Percentiles rank a stretch among this genome's conserved stretches.
Evolutionary conservation across 352 stramenopile species (phyloP).

Genomic region (Phytopythium sindhum): DNA sequence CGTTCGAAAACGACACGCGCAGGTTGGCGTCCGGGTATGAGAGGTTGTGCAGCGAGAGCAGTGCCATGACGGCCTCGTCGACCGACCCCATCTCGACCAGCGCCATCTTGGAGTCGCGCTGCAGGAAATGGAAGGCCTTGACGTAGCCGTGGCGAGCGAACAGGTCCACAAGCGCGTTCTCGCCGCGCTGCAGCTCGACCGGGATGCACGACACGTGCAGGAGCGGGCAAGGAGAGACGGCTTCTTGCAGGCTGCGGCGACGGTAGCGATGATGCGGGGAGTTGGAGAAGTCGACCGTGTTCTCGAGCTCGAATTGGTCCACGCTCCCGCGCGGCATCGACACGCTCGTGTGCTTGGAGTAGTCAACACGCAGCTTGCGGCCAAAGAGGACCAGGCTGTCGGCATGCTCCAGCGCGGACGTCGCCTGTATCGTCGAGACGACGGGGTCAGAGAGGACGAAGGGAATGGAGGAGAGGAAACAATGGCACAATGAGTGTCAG

Average conservation of each 20-base stretch:
- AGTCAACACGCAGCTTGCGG: conserved; percentile 81
- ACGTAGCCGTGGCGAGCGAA: conserved; percentile 73
- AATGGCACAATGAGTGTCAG: background rate
- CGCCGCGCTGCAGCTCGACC: conserved; percentile 54
- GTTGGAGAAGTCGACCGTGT: conserved; percentile 72
- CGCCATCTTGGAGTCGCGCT: conserved; percentile 78
- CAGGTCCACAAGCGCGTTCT: conserved; percentile 55
- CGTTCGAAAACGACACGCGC: conserved; percentile 81
- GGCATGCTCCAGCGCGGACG: conserved; percentile 71
- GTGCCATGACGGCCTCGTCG: conserved; percentile 73
- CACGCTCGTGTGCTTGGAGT: conserved; percentile 76
- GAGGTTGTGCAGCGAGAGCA: conserved; percentile 69
- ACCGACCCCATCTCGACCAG: conserved; percentile 71
- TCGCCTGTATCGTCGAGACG: conserved; percentile 31
- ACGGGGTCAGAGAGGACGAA: background rate
- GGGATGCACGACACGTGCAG: conserved; percentile 79
- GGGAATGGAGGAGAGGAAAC: background rate
- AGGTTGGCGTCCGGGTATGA: conserved; percentile 69
- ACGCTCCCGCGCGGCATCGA: conserved; percentile 81
- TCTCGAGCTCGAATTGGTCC: conserved; percentile 79
- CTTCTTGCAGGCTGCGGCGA: conserved; percentile 56
- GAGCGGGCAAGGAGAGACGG: conserved; percentile 53
- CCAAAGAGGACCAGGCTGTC: conserved; percentile 72
- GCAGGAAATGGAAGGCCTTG: conserved; percentile 68
- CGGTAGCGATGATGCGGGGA: conserved; percentile 80